Evolutionary conservation across 1,139 yeast species (phyloP), one percentile per base, ranked within the genome.

Genomic region (Taphrina confusa): DNA sequence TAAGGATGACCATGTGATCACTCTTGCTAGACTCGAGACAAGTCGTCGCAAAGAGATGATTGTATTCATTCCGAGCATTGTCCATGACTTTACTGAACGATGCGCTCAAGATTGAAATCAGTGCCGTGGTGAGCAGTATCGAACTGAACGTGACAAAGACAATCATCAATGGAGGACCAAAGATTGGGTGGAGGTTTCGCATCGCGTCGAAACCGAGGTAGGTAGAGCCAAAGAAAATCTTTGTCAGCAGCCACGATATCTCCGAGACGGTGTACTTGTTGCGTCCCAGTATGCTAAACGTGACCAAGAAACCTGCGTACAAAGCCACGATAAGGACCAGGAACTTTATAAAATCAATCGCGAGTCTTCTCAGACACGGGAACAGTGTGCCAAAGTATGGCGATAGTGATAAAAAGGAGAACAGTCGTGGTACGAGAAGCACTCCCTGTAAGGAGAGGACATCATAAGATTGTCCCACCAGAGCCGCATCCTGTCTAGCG

Each of bases 301-400:
- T 69, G 22, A 74, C 68, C 25, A 72, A 65, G 49, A 72, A 72
- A 3, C 74, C 74, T n/a, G 69, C 63, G 57, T 67, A 72, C 2
- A 71, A 63, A 39, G 71, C 71, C 28, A 68, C 64, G 50, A 72
- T 70, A n/a, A 72, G 59, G 16, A 70, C 65, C 46, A 70, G 56
- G 59, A 72, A 70, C 62, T 72, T 71, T 62, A 69, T 56, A 54
- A 72, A 70, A 55, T 72, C 74, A 23, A 67, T 66, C 11, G 70
- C 66, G 65, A 72, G 66, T 44, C 68, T 70, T 36, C 69, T 66
- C 36, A 71, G 62, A 57, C 74, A 71, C 2, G 74, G 74, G 6
- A 71, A 62, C 16, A 71, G 62, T 1, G 74, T 71, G 3, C 74
- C 74, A 62, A 69, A 71, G 60, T 71, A 72, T 11, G 74, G 74